Evolutionary conservation across 768 basidiomycete genomes (phyloP).

Genomic region (Agrocybe praecox): DNA sequence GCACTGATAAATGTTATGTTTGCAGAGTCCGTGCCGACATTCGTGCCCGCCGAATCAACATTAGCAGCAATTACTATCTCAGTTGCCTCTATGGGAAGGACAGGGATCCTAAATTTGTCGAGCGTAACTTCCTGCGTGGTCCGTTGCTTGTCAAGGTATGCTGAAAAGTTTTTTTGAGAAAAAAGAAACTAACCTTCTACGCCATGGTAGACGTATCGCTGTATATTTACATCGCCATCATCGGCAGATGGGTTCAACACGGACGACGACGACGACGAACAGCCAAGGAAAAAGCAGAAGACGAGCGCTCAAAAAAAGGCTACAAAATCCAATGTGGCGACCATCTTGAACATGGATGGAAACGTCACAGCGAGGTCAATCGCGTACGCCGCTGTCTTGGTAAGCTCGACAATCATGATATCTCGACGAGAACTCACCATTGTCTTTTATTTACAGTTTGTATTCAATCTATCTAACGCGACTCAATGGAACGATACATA

Average conservation of each 20-base stretch:
- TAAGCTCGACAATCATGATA: constrained; percentile 4
- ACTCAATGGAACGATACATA: background rate
- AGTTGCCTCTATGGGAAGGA: too few relatives aligned
- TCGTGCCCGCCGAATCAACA: too few relatives aligned
- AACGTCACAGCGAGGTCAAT: constrained; percentile 27
- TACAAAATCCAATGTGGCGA: constrained; percentile 9
- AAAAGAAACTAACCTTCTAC: too few relatives aligned
- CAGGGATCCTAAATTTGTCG: too few relatives aligned
- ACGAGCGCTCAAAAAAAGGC: background rate
- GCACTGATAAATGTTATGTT: too few relatives aligned
- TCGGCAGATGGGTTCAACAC: background rate
- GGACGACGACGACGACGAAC: background rate
- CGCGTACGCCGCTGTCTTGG: constrained; percentile 31
- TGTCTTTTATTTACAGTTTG: background rate
- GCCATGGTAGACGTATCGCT: background rate
- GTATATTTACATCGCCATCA: background rate
- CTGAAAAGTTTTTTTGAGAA: too few relatives aligned
- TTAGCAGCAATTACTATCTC: too few relatives aligned
- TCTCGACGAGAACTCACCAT: background rate
- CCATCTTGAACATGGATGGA: constrained; percentile 14
- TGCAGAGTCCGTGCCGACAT: background rate
- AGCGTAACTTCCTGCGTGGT: too few relatives aligned
- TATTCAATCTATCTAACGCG: background rate
- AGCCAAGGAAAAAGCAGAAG: background rate
- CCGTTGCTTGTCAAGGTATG: too few relatives aligned